Conservation (phyloP, 164 flowering plant species). For the Cinnamomum chago region DNA sequence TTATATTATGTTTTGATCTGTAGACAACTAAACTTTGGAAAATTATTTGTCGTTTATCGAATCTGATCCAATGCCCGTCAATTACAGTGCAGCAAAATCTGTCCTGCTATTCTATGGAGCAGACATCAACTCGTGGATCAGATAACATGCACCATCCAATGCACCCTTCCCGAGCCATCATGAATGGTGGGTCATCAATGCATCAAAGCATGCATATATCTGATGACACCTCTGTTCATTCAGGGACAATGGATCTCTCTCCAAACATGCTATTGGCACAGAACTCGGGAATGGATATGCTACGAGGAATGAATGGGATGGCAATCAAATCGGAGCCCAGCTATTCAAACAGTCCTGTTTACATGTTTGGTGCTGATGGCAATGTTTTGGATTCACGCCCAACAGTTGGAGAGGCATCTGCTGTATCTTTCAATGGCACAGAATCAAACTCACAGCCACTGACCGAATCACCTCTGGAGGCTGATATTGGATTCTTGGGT, state of each 20-base stretch:
- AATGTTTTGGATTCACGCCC: slow-evolving; percentile 52
- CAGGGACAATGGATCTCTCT: slow-evolving; percentile 45
- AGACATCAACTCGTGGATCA: slow-evolving; percentile 32
- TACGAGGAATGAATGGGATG: slow-evolving; percentile 69
- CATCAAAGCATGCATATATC: slow-evolving; percentile 36
- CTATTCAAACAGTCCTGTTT: slow-evolving; percentile 43
- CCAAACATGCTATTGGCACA: slow-evolving; percentile 44
- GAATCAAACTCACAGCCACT: slow-evolving; percentile 49
- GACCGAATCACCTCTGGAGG: slow-evolving; percentile 44
- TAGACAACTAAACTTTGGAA: not conserved
- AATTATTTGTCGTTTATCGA: not conserved
- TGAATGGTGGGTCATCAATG: slow-evolving; percentile 55
- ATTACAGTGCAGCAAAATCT: slow-evolving; percentile 55
- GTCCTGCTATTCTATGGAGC: slow-evolving; percentile 45
- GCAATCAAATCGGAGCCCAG: slow-evolving; percentile 64
- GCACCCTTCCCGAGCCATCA: slow-evolving; percentile 30
- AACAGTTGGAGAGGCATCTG: slow-evolving; percentile 41
- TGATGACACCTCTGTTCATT: slow-evolving; percentile 38
- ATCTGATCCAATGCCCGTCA: not conserved
- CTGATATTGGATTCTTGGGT: slow-evolving; percentile 64
- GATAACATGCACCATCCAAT: slow-evolving; percentile 36
- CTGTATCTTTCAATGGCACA: slow-evolving; percentile 45
- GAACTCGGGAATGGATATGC: slow-evolving; percentile 41
- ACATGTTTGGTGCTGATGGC: slow-evolving; percentile 46
- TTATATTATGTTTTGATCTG: not conserved